Evolutionary conservation across 2,329 filamentous ascomycete genomes (phyloP).

Genomic region (Xylaria sp.): DNA sequence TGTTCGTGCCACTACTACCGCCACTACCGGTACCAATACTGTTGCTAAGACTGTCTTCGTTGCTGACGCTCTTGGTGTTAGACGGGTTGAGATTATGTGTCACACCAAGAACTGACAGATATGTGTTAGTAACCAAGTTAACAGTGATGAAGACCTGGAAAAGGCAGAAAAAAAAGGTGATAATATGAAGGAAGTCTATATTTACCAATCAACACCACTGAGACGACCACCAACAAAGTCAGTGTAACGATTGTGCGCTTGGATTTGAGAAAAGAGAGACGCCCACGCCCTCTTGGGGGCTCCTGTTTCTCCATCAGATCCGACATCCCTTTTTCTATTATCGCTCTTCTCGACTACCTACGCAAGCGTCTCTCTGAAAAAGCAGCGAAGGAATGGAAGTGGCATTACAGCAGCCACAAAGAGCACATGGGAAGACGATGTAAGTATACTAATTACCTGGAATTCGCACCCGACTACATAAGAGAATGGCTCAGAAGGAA

Average conservation of each 20-base stretch:
- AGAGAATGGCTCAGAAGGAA: not conserved
- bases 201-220: constrained; percentile 42
- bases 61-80: constrained; percentile 1
- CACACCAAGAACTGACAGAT: constrained; percentile 40
- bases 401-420: constrained; percentile 16
- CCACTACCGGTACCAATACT: not conserved
- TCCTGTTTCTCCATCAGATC: constrained; percentile 29
- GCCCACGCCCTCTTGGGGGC: constrained; percentile 27
- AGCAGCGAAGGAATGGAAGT: constrained; percentile 8
- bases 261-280: constrained; percentile 41
- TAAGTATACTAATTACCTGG: not conserved
- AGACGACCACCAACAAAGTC: constrained; percentile 37
- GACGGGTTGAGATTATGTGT: constrained; percentile 38
- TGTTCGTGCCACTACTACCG: not conserved
- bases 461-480: not conserved
- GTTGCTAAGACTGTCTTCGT: not conserved
- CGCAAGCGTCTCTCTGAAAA: not conserved
- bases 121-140: constrained; percentile 12
- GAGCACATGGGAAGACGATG: not conserved
- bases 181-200: not conserved
- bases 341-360: not conserved
- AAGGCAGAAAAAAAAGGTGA: not conserved
- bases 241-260: constrained; percentile 42
- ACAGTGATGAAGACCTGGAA: not conserved
- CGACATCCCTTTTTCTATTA: constrained; percentile 20